A percentile compares a stretch with the other conserved stretches of the same genome.
Conservation (phyloP, 495 filamentous ascomycete genomes). For the Talaromyces wortmannii region DNA sequence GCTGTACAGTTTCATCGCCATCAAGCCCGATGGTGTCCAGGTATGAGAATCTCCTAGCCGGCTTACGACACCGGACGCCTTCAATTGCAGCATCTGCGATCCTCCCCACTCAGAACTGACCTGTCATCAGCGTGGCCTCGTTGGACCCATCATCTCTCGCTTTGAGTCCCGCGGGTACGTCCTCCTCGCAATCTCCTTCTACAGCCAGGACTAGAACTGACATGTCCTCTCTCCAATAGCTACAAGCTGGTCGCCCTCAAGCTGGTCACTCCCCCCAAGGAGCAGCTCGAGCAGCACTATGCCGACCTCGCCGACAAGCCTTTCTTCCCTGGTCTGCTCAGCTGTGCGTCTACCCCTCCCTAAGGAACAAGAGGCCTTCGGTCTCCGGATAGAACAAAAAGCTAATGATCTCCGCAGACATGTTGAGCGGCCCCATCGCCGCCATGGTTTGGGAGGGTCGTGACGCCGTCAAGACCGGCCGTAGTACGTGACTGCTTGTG, state of each 20-base stretch:
- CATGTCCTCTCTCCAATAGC: slow-evolving; percentile 29
- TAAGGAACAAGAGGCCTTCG: background rate
- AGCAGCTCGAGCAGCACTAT: slow-evolving; percentile 97
- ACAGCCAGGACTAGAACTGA: slow-evolving; percentile 10
- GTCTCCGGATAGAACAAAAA: slow-evolving; percentile 6
- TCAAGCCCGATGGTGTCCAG: slow-evolving; percentile 99
- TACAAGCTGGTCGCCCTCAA: slow-evolving; percentile 99
- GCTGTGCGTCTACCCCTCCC: slow-evolving; percentile 52
- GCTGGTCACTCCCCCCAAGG: slow-evolving; percentile 77
- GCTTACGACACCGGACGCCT: slow-evolving; percentile 6
- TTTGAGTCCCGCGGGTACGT: slow-evolving; percentile 90
- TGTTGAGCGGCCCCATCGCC: slow-evolving; percentile 92
- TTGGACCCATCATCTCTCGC: slow-evolving; percentile 93
- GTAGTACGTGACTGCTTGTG: slow-evolving; percentile 47
- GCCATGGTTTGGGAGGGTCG: slow-evolving; percentile 99
- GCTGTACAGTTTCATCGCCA: slow-evolving; percentile 82
- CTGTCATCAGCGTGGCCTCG: slow-evolving; percentile 73
- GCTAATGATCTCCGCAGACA: slow-evolving; percentile 53
- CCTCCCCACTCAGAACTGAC: slow-evolving; percentile 13
- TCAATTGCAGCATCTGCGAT: background rate
- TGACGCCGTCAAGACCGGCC: slow-evolving; percentile 97
- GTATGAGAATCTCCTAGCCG: slow-evolving; percentile 42
- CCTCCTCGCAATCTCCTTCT: background rate
- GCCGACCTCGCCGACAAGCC: slow-evolving; percentile 84
- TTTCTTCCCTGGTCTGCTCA: slow-evolving; percentile 90